Evolutionary conservation across 305 asterid genomes (phyloP), one percentile per base, ranked within the genome.

Genomic region (Plantago rigida): DNA sequence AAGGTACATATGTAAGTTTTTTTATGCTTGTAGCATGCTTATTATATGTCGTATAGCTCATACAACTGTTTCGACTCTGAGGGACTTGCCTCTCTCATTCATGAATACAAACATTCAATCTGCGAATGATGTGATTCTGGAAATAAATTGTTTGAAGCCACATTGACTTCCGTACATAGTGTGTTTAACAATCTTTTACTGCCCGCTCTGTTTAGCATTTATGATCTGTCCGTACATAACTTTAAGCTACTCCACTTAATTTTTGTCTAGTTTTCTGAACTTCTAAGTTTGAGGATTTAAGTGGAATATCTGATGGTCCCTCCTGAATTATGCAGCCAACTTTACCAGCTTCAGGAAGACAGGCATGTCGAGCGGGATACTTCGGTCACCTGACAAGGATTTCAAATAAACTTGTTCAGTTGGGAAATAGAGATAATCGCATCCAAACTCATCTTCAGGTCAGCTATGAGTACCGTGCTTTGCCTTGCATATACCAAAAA

Each of bases 331-430:
- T 83, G 83, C 86, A 90, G 97, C 94, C 90, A 42, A 85, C 95
- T 56, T 17, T 79, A 64, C 81, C 88, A 15, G 80, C 82, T 28
- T 51, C 83, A 60, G 86, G 89, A 59, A 82, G 73, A 69, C 58
- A 60, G 69, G 84, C 88, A 44, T 93, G 91, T 66, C 87, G 87
- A 63, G 88, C 87, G 3, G 97, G 97, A 68, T 85, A 87, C 70
- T 69, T 87, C 60, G 97, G 97, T 51, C 97, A 90, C 79, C 59
- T 87, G 69, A 90, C 96, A 28, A 85, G 96, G 60, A 83, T 90
- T 65, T 82, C 95, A 63, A 85, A 90, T 77, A 90, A 85, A 73
- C 75, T 90, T 66, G 67, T 80, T 67, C 97, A 90, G 81, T 61
- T 77, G 77, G 96, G 82, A 60, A 82, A 73, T 73, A 75, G 50